Conservation (phyloP, 2,329 filamentous ascomycete genomes). For the Pestalotiopsis sp. region DNA sequence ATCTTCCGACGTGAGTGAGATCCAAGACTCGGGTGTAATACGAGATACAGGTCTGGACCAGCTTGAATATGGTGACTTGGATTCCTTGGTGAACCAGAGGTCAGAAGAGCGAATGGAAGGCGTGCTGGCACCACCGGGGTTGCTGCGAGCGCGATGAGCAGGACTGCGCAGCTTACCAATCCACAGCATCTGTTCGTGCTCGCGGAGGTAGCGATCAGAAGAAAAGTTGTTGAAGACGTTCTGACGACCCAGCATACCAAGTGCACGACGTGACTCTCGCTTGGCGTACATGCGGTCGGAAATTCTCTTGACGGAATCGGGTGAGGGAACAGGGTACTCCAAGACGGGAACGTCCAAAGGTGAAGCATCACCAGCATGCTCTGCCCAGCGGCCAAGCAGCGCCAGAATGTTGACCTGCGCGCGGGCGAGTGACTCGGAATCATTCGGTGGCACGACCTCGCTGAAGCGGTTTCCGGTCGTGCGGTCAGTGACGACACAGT, state of each 20-base stretch:
- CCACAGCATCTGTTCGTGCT: slow-evolving; percentile 11
- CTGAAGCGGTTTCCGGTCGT: slow-evolving; percentile 8
- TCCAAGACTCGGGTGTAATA: slow-evolving; percentile 8
- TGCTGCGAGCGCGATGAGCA: not conserved
- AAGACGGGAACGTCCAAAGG: not conserved
- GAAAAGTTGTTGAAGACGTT: slow-evolving; percentile 12
- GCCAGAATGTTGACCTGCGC: slow-evolving; percentile 6
- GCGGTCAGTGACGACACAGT: slow-evolving; percentile 9
- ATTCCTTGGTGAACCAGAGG: not conserved
- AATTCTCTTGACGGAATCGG: slow-evolving; percentile 1
- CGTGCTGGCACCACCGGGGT: not conserved
- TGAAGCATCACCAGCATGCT: not conserved
- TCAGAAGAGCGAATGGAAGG: not conserved
- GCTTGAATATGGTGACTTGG: slow-evolving; percentile 1
- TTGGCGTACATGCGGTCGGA: slow-evolving; percentile 10
- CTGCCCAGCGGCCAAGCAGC: slow-evolving; percentile 2
- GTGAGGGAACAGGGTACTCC: slow-evolving; percentile 5
- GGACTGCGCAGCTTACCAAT: slow-evolving; percentile 7
- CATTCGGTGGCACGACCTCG: slow-evolving; percentile 11
- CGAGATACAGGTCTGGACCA: not conserved
- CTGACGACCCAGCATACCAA: slow-evolving; percentile 9
- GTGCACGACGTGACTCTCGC: slow-evolving; percentile 3
- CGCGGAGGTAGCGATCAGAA: slow-evolving; percentile 9
- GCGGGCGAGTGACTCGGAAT: slow-evolving; percentile 6
- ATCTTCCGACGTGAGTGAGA: slow-evolving; percentile 5